Base-by-base conservation (phyloP, 73 alveolate genomes). In the Blepharisma stoltei region DNA sequence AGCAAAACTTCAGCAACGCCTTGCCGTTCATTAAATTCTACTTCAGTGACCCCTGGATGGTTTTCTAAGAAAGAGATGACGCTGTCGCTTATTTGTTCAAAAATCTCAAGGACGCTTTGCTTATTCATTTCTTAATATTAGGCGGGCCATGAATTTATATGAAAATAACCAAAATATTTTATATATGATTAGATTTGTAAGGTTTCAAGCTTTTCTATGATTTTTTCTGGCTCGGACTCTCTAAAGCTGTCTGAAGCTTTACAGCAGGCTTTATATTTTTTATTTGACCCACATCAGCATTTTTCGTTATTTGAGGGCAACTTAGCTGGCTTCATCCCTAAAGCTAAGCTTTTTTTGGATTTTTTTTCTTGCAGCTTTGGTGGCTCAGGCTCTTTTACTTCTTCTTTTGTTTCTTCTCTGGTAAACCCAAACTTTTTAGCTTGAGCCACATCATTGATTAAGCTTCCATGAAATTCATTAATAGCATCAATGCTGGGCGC, bases 21-120 rank as follows among this genome's bases (percentile, higher is more conserved):
- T 47, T 78, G 83, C 11, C 93, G 45, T 49, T 89, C 93, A 6
- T 41, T 45, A 71, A 89, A 82, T 46, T 86, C 94, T 4, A 89
- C 96, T 48, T 89, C 96, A 7, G 88, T 82, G 27, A 89, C 88
- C 11, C 94, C 96, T 21, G 86, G 81, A 68, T 89, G 93, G 54
- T 78, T 78, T 41, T 89, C 94, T 8, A 89, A 77, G 83, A 86
- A 86, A 45, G 80, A 50, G 23, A 89, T 89, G 8, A 89, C 93
- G 6, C 70, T 37, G 53, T 81, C 82, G 7, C 86, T 60, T 38
- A 89, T 86, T 54, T 82, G 68, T 45, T 89, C 96, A 53, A 89
- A 88, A 18, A 88, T 88, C 48, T 85, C 95, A n/a, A 90, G 55
- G 38, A 88, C 88, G 71, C 89, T 78, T 66, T 84, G 73, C 78